These are phyloP conservation scores for Trichocladium uniseriatum DNA, from an alignment of 495 filamentous ascomycete species.

Conservation along the genomic window DNA sequence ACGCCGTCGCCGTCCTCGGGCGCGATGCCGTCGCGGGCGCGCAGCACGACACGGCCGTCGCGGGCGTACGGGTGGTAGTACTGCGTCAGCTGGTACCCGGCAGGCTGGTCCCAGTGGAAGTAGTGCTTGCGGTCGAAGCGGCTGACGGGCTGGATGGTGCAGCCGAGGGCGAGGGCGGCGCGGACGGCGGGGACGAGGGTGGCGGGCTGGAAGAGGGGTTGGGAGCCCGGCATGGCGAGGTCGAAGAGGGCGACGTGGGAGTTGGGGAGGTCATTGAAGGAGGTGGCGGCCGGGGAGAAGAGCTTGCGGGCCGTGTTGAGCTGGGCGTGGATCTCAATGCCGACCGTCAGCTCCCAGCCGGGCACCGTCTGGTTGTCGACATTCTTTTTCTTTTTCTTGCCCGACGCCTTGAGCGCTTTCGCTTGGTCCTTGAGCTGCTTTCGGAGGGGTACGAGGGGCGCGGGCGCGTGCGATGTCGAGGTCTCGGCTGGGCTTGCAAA, in stretches of 20 bases:
- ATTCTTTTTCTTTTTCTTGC: constrained; percentile 35
- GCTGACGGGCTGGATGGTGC: constrained; percentile 63
- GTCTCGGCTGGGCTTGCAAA: background rate
- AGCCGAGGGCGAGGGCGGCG: constrained; percentile 76
- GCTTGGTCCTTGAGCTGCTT: constrained; percentile 69
- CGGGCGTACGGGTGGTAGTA: constrained; percentile 83
- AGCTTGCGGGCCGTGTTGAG: constrained; percentile 78
- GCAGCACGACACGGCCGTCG: constrained; percentile 62
- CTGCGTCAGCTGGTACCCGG: constrained; percentile 96
- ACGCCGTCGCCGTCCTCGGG: constrained; percentile 56
- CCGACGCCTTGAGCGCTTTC: constrained; percentile 39
- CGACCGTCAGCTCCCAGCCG: constrained; percentile 84
- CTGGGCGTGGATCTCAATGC: constrained; percentile 96
- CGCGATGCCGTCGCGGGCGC: constrained; percentile 69
- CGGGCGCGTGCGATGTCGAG: background rate
- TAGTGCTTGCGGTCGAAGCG: constrained; percentile 96
- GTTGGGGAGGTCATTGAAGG: constrained; percentile 63
- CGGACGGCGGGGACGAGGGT: constrained; percentile 82
- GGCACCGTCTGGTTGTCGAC: constrained; percentile 42
- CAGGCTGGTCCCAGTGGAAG: constrained; percentile 95
- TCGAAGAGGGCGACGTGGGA: constrained; percentile 83
- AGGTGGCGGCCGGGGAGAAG: constrained; percentile 66
- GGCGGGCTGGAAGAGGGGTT: constrained; percentile 75
- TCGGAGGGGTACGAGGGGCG: constrained; percentile 45
- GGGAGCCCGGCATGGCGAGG: constrained; percentile 77